Evolutionary conservation across 1,284 basidiomycete species (phyloP).

Genomic region (Trichosporon inkin): DNA sequence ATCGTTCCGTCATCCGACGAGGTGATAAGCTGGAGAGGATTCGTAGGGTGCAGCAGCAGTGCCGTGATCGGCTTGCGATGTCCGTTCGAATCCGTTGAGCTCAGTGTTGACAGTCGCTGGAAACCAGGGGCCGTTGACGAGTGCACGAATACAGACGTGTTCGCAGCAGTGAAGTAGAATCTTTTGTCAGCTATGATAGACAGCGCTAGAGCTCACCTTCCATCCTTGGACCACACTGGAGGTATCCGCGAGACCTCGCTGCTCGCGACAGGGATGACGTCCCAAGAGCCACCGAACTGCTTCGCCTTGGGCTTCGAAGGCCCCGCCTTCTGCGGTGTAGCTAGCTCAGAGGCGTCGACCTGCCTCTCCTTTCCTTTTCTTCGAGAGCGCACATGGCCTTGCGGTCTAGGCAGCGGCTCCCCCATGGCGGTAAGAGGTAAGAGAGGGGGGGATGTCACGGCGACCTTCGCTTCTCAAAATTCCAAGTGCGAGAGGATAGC

Average conservation of each 20-base stretch:
- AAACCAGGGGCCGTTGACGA: conserved; percentile 63
- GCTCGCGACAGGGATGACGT: conserved; percentile 58
- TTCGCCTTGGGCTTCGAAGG: conserved; percentile 19
- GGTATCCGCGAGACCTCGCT: conserved; percentile 62
- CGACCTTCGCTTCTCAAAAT: conserved; percentile 5
- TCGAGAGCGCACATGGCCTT: conserved; percentile 6
- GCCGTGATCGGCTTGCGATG: conserved; percentile 65
- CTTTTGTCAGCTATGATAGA: conserved; percentile 51
- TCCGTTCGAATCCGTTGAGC: conserved; percentile 51
- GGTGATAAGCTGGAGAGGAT: conserved; percentile 84
- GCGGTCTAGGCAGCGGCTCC: conserved; percentile 13
- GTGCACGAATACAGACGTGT: conserved; percentile 73
- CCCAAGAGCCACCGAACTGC: conserved; percentile 27
- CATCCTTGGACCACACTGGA: conserved; percentile 77
- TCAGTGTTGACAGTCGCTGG: conserved; percentile 73
- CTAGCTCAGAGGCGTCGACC: not conserved
- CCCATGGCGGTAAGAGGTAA: conserved; percentile 22
- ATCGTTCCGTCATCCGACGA: conserved; percentile 77
- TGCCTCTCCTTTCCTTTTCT: conserved; percentile 31
- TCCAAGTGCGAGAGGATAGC: conserved; percentile 8
- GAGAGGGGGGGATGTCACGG: conserved; percentile 6
- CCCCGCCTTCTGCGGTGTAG: conserved; percentile 7
- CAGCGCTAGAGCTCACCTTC: conserved; percentile 59
- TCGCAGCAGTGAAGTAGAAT: conserved; percentile 79
- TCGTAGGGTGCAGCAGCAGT: conserved; percentile 74